phyloP scores from a whole-genome alignment of 2,329 filamentous ascomycete genomes.

The Fusarium zealandicum region DNA sequence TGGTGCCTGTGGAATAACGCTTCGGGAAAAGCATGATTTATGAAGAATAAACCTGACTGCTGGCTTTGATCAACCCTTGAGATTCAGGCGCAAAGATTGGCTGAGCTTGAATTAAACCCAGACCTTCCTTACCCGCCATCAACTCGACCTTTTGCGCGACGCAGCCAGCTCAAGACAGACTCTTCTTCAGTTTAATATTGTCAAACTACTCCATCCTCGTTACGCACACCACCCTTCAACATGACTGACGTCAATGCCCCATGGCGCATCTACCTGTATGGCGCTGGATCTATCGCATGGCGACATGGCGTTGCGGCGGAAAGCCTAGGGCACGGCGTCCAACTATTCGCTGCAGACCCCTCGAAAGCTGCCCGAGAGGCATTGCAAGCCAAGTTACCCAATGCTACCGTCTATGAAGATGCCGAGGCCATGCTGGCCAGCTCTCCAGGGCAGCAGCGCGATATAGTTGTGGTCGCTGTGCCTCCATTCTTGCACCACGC shows the following conservation, averaged over 20 bases:
- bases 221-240: neutral
- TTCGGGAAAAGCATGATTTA: no score
- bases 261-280: conserved; percentile 18
- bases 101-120: neutral
- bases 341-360: conserved; percentile 20
- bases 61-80: neutral
- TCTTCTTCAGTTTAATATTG: neutral
- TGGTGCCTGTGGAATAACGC: no score
- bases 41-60: conserved; percentile 6
- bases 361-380: conserved; percentile 12
- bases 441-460: conserved; percentile 6
- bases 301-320: conserved; percentile 15
- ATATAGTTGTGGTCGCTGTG: conserved; percentile 23
- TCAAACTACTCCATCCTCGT: neutral
- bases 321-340: conserved; percentile 1
- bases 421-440: conserved; percentile 14
- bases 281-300: conserved; percentile 22
- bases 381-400: conserved; percentile 14
- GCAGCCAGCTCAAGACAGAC: neutral
- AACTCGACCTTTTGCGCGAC: neutral
- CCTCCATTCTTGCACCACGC: conserved; percentile 19
- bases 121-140: neutral
- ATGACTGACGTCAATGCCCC: conserved; percentile 2
- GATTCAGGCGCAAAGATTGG: neutral
- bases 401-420: conserved; percentile 13